Percentiles rank a stretch among this genome's conserved stretches.
These are phyloP conservation scores for Boletus rufocinnamomeus DNA, from an alignment of 768 basidiomycete species.

Conservation along the genomic window DNA sequence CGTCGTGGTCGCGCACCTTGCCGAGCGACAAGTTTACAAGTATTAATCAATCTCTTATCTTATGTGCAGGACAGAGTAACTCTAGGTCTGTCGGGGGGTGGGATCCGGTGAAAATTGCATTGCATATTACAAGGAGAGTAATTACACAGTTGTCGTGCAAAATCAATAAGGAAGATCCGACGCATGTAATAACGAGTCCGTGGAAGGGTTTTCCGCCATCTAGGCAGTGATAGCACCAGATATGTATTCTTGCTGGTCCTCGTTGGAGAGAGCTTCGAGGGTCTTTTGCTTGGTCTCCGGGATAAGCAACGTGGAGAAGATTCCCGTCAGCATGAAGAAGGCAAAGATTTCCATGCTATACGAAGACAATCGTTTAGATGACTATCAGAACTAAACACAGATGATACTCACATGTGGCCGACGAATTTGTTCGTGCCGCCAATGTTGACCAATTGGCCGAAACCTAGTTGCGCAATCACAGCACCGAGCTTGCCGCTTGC, in stretches of 20 bases:
- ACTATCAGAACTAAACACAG: not conserved
- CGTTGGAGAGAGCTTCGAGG: conserved; percentile 75
- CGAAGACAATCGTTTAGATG: conserved; percentile 5
- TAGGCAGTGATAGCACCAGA: conserved; percentile 20
- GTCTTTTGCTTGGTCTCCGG: conserved; percentile 73
- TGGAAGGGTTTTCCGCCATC: not conserved
- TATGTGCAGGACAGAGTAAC: not conserved
- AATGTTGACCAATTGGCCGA: conserved; percentile 66
- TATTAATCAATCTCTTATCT: not conserved
- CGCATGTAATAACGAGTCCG: not conserved
- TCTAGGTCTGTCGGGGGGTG: not conserved
- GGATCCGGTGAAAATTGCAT: not conserved
- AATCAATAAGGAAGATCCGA: not conserved
- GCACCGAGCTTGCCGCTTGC: conserved; percentile 85
- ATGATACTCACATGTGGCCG: conserved; percentile 61
- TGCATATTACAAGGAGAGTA: conserved; percentile 12
- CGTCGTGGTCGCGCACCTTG: not conserved
- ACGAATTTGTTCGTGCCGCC: conserved; percentile 63
- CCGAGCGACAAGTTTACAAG: not conserved
- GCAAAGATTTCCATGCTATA: conserved; percentile 76
- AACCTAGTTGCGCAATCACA: conserved; percentile 78
- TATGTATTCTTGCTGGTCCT: conserved; percentile 65
- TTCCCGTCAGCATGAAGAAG: conserved; percentile 83
- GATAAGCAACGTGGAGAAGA: conserved; percentile 77
- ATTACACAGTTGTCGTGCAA: not conserved